Evolutionary conservation across 345 rosid genomes (phyloP), one percentile per base, ranked within the genome.

Genomic region (Lagerstroemia speciosa): DNA sequence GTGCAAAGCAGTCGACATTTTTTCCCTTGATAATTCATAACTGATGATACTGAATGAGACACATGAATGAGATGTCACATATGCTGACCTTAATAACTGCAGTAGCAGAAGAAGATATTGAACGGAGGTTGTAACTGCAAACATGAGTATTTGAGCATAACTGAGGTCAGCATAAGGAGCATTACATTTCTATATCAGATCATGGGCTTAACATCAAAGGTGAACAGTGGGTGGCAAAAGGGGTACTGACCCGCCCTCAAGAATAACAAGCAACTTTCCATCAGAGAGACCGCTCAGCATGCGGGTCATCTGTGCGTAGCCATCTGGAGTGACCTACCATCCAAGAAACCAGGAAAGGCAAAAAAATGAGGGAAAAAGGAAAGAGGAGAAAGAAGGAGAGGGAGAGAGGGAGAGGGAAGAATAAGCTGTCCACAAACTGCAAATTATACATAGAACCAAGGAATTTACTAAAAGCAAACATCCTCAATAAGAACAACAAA

Each of bases 81-180:
- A 72, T 29, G 76, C 67, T 72, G 77, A 94, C 99, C 99, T 92
- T 84, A 74, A 94, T 82, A 70, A 94, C 99, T 46, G 88, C 87
- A 71, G 91, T 86, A 72, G 98, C 97, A 65, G 99, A 92, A 75
- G 98, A 87, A 58, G 99, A 94, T 74, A 91, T 91, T 46, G 98
- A 94, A 22, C 98, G 95, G 65, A 94, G 95, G 75, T 91, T 94
- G 86, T 94, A 94, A 76, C 95, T 91, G 92, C 88, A 81, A 66
- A 72, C 14, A 45, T 62, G 33, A 37, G 24, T 30, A 62, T 61
- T n/a, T 27, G 1, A 34, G 64, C 15, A 70, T 48, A 38, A 58
- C 38, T 20, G 6, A 32, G 41, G 66, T 55, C 30, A n/a, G 60
- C 30, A 53, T 58, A 30, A 27, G 34, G 20, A 58, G 3, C 63